Evolutionary conservation across 441 rosid species (phyloP).

Genomic region (Gossypium gossypioides): DNA sequence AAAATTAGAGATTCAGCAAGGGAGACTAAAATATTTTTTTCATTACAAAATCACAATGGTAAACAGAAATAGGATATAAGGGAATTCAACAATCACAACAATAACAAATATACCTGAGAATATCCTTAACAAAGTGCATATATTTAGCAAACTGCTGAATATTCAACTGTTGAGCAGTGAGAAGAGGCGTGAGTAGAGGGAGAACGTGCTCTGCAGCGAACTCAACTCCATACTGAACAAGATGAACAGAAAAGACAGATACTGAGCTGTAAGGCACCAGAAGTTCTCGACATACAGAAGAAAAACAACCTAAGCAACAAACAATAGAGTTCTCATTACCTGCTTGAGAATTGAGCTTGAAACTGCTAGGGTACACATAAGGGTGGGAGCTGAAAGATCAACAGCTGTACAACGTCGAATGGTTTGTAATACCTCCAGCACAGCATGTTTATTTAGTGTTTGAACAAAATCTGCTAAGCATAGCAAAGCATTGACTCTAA

Average conservation of each 20-base stretch:
- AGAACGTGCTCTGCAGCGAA: constrained; percentile 74
- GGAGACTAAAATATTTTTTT: background rate
- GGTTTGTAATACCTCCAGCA: constrained; percentile 69
- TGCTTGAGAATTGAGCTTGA: constrained; percentile 83
- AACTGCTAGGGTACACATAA: constrained; percentile 87
- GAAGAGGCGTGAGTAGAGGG: constrained; percentile 68
- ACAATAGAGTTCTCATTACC: constrained; percentile 29
- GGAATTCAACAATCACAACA: background rate
- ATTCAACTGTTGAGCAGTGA: constrained; percentile 75
- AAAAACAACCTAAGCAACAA: constrained; percentile 8
- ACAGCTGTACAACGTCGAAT: constrained; percentile 88
- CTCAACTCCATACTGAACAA: constrained; percentile 66
- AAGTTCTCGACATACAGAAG: background rate
- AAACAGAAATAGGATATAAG: background rate
- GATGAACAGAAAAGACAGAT: constrained; percentile 9
- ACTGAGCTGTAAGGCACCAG: constrained; percentile 14
- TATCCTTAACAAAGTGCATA: constrained; percentile 79
- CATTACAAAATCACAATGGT: background rate
- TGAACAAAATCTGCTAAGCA: constrained; percentile 75
- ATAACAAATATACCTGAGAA: constrained; percentile 47
- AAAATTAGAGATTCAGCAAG: background rate
- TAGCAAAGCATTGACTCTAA: constrained; percentile 81
- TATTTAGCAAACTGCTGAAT: constrained; percentile 87
- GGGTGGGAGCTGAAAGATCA: constrained; percentile 88
- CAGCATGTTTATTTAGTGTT: constrained; percentile 64